Evolutionary conservation across 192 early-diverging fungal species (phyloP).

Genomic region (Backusella parvicylindrica): DNA sequence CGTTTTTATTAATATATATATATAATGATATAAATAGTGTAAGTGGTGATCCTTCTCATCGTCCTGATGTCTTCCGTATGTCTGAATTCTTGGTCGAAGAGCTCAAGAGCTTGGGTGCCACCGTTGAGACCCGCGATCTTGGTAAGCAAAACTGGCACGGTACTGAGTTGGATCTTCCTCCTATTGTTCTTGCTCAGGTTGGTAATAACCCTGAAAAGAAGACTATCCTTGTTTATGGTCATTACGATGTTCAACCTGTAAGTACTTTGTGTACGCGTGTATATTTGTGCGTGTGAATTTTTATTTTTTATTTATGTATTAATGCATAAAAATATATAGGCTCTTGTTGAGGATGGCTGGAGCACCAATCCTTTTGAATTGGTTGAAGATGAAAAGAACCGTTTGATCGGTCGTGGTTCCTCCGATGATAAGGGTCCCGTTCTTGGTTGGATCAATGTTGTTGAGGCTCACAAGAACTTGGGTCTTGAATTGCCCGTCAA

Average conservation of each 20-base stretch:
- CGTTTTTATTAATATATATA: not conserved
- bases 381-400: conserved; percentile 78
- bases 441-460: conserved; percentile 95
- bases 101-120: conserved; percentile 69
- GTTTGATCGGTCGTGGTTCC: conserved; percentile 87
- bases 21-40: conserved; percentile 46
- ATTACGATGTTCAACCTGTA: conserved; percentile 98
- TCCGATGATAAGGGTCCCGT: conserved; percentile 98
- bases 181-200: conserved; percentile 87
- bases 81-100: conserved; percentile 79
- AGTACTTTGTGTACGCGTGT: conserved; percentile 21
- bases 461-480: conserved; percentile 88
- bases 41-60: conserved; percentile 68
- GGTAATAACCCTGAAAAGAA: conserved; percentile 91
- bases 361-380: conserved; percentile 87
- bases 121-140: conserved; percentile 59
- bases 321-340: conserved; percentile 32
- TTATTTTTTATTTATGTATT: conserved; percentile 1
- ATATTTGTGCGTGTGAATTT: not conserved
- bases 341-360: conserved; percentile 85
- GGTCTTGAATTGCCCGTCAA: conserved; percentile 93
- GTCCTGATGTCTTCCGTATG: conserved; percentile 86
- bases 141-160: conserved; percentile 89
- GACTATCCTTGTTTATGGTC: conserved; percentile 95
- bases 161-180: conserved; percentile 76